These are phyloP conservation scores for Cucumis melo DNA, from an alignment of 306 rosid species.

Conservation along the genomic window DNA sequence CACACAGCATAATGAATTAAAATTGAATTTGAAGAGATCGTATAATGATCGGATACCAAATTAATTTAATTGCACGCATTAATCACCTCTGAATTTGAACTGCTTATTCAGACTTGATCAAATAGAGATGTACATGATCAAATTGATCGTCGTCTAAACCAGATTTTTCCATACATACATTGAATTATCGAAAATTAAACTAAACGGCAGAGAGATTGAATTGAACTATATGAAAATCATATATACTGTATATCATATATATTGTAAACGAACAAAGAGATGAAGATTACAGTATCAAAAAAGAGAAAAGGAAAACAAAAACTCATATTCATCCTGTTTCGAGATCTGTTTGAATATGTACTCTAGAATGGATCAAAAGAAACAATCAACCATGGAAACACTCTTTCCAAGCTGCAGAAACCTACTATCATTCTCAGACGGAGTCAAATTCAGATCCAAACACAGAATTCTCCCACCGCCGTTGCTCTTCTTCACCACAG, in stretches of 20 bases:
- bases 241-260: too few relatives aligned
- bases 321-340: neutral
- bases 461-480: conserved; percentile 29
- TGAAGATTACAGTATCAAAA: conserved; percentile 3
- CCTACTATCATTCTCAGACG: conserved; percentile 71
- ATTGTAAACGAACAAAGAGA: conserved; percentile 2
- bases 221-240: neutral
- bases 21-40: neutral
- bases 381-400: conserved; percentile 39
- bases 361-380: conserved; percentile 12
- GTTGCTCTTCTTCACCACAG: conserved; percentile 20
- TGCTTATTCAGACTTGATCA: neutral
- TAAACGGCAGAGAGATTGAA: neutral
- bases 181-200: neutral
- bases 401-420: conserved; percentile 42
- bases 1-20: neutral
- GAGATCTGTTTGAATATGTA: neutral
- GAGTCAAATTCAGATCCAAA: conserved; percentile 86
- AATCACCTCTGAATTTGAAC: neutral
- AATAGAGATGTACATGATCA: neutral
- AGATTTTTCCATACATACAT: neutral
- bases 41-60: neutral
- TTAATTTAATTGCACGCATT: neutral
- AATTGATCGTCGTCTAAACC: neutral
- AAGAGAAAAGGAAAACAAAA: neutral